Conservation (phyloP, 208 protist species). For the Perkinsela sp. region DNA sequence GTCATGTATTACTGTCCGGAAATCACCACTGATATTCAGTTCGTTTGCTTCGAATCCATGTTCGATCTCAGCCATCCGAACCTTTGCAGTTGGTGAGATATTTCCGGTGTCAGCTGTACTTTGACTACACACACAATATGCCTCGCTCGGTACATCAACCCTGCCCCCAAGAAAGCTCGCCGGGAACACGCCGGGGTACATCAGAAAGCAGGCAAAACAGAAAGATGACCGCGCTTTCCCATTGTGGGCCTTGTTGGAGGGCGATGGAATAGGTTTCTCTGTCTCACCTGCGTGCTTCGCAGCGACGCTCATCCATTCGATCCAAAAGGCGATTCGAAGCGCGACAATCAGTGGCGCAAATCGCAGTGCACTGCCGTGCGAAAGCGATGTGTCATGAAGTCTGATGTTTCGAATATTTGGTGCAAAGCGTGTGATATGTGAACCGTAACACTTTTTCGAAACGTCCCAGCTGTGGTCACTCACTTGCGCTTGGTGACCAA, state of each 20-base stretch:
- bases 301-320: not conserved
- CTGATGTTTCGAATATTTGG: not conserved
- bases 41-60: not conserved
- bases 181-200: not conserved
- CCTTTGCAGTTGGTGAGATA: no score
- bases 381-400: not conserved
- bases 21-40: not conserved
- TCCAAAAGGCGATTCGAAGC: not conserved
- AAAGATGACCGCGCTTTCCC: no score
- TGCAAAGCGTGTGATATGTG: not conserved
- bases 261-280: not conserved
- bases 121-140: no score
- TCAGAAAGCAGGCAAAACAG: not conserved
- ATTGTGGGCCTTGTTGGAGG: not conserved
- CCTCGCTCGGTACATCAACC: no score
- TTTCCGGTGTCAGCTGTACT: no score
- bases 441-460: not conserved
- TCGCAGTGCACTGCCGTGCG: not conserved
- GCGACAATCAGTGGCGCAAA: not conserved
- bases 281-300: not conserved
- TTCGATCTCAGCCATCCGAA: not conserved
- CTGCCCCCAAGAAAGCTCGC: no score
- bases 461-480: not conserved
- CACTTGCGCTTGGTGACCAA: not conserved
- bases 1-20: not conserved